Conservation (phyloP, 192 early-diverging fungal species). For the Backusella sp. region DNA sequence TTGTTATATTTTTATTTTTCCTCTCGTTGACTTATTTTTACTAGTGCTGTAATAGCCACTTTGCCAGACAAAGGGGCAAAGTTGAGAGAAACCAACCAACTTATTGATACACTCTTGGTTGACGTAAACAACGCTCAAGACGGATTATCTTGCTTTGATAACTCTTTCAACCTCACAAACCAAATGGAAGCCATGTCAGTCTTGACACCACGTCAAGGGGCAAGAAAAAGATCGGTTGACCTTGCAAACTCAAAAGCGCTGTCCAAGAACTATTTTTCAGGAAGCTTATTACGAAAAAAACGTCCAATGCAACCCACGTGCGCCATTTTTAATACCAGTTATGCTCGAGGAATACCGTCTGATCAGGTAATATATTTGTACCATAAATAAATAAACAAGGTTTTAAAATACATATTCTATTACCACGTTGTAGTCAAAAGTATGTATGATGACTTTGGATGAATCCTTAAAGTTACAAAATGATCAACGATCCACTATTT, state of each 20-base stretch:
- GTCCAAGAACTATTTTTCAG: conserved; percentile 14
- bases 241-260: conserved; percentile 20
- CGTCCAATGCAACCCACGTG: conserved; percentile 3
- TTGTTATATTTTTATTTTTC: background rate
- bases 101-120: conserved; percentile 13
- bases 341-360: background rate
- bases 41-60: conserved; percentile 19
- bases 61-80: conserved; percentile 27
- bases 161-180: background rate
- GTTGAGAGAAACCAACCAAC: conserved; percentile 18
- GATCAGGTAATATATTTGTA: background rate
- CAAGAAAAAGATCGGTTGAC: conserved; percentile 22
- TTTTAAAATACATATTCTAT: background rate
- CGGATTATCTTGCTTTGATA: background rate
- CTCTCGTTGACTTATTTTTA: background rate
- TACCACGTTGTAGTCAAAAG: conserved; percentile 2
- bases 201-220: conserved; percentile 18
- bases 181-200: background rate
- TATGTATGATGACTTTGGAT: conserved; percentile 20
- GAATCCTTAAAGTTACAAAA: conserved; percentile 20
- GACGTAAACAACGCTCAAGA: background rate
- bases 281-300: conserved; percentile 18
- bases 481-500: background rate
- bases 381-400: background rate
- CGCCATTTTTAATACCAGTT: background rate